phyloP scores from a whole-genome alignment of 257 asterid genomes.

The Nicotiana obtusifolia region DNA sequence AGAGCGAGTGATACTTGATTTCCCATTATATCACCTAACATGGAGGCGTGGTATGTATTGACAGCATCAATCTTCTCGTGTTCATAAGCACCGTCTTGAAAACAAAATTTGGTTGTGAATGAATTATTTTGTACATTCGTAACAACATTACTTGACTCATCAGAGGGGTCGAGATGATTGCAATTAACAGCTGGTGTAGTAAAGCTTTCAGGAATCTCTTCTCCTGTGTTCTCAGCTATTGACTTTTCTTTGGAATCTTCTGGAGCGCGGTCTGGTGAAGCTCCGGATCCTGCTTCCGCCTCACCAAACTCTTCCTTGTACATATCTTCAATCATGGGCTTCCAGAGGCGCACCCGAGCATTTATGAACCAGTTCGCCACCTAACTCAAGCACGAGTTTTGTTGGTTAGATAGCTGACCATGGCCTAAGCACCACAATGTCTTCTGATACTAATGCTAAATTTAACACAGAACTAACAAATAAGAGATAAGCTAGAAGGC shows the following conservation, averaged over 20 bases:
- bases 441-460: neutral
- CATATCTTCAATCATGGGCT: conserved; percentile 86
- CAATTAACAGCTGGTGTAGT: conserved; percentile 20
- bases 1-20: conserved; percentile 54
- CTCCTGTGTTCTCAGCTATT: conserved; percentile 32
- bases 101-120: conserved; percentile 18
- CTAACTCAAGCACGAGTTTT: conserved; percentile 26
- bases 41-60: conserved; percentile 17
- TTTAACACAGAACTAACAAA: neutral
- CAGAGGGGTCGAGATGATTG: conserved; percentile 21
- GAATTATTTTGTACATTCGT: conserved; percentile 21
- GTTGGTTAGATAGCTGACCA: neutral
- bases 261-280: conserved; percentile 36
- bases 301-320: conserved; percentile 73
- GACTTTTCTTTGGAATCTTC: conserved; percentile 30
- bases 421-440: neutral
- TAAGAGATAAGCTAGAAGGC: neutral
- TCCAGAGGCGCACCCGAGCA: conserved; percentile 84
- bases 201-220: conserved; percentile 30
- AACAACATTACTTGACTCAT: conserved; percentile 16
- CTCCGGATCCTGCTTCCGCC: conserved; percentile 38
- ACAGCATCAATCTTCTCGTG: conserved; percentile 21
- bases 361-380: conserved; percentile 89
- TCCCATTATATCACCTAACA: conserved; percentile 18
- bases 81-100: conserved; percentile 25